A percentile compares a stretch with the other conserved stretches of the same genome.
These are phyloP conservation scores for Persicaria tinctoria DNA, from an alignment of 148 eudicot species.

Conservation along the genomic window DNA sequence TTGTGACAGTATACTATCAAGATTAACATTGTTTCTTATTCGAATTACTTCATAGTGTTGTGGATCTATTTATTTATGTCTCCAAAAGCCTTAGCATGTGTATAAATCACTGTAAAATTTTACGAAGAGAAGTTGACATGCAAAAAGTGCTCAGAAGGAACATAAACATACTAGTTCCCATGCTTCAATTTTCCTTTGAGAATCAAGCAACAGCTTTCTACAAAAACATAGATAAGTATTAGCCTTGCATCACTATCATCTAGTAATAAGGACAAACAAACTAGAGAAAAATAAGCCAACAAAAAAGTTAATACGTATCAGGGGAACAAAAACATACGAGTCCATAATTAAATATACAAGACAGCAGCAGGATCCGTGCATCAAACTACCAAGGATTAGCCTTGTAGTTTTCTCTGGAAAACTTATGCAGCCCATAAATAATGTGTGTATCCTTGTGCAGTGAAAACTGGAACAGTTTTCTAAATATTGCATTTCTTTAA, in stretches of 20 bases:
- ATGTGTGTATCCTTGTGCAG: background rate
- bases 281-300: background rate
- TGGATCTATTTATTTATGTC: too few species aligned
- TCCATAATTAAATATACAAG: background rate
- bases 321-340: background rate
- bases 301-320: background rate
- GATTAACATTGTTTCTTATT: too few species aligned
- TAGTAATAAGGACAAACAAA: background rate
- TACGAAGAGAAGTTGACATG: background rate
- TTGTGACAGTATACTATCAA: too few species aligned
- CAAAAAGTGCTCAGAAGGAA: background rate
- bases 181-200: conserved; percentile 47
- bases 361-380: background rate
- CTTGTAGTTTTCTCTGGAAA: background rate
- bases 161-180: conserved; percentile 75
- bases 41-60: too few species aligned
- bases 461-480: background rate
- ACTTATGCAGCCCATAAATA: background rate
- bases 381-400: background rate
- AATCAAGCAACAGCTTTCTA: conserved; percentile 52
- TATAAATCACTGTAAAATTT: background rate
- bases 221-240: conserved; percentile 12
- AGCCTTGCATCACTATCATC: background rate
- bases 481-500: background rate
- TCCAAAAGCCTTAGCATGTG: too few species aligned